Percentiles rank a stretch among this genome's conserved stretches.
These are phyloP conservation scores for Podaxis sp. DNA, from an alignment of 768 basidiomycete genomes.

Conservation along the genomic window DNA sequence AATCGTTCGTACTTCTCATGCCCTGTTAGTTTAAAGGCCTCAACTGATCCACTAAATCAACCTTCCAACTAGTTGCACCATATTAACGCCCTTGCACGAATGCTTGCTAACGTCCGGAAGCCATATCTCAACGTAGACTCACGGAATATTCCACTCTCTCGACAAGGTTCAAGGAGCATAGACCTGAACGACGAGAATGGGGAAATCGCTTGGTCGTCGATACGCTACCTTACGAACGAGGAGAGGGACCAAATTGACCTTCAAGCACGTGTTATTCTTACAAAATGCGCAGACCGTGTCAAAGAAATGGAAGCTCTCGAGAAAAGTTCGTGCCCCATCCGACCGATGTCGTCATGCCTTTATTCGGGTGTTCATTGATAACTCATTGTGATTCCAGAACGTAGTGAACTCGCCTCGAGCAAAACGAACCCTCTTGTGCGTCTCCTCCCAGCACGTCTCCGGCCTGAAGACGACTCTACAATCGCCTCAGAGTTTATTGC, in stretches of 20 bases:
- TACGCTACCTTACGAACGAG: conserved; percentile 76
- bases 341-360: neutral
- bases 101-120: conserved; percentile 73
- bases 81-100: conserved; percentile 61
- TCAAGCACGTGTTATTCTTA: conserved; percentile 81
- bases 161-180: conserved; percentile 47
- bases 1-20: conserved; percentile 37
- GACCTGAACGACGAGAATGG: conserved; percentile 40
- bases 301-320: conserved; percentile 86
- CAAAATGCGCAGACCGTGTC: conserved; percentile 82
- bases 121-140: conserved; percentile 84
- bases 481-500: conserved; percentile 68
- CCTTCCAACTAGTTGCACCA: conserved; percentile 56
- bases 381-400: conserved; percentile 37
- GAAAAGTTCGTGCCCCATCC: conserved; percentile 58
- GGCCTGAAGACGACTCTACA: conserved; percentile 44
- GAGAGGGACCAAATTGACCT: conserved; percentile 96
- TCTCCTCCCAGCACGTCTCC: conserved; percentile 67
- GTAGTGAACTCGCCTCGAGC: conserved; percentile 60
- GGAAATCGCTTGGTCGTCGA: conserved; percentile 52
- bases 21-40: neutral
- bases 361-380: conserved; percentile 15
- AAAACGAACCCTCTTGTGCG: conserved; percentile 62
- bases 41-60: neutral
- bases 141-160: conserved; percentile 44